A percentile compares a stretch with the other conserved stretches of the same genome.
These are phyloP conservation scores for Venturia oleaginea DNA, from an alignment of 2,329 filamentous ascomycete species.

Conservation along the genomic window DNA sequence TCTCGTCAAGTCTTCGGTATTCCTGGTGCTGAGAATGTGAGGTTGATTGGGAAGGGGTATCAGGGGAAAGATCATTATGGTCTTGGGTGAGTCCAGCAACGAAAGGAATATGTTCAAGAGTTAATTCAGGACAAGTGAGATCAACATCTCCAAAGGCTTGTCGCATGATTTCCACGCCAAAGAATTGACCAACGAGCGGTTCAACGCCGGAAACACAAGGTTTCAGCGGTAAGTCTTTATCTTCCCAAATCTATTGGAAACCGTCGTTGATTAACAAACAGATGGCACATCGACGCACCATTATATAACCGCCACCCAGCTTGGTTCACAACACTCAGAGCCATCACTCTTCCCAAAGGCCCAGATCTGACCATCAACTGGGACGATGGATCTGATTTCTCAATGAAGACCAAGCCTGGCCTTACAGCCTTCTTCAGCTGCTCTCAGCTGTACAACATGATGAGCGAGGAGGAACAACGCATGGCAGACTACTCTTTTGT, in stretches of 20 bases:
- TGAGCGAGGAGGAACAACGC: slow-evolving; percentile 33
- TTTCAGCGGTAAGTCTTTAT: slow-evolving; percentile 23
- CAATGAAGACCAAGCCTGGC: slow-evolving; percentile 35
- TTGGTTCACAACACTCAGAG: slow-evolving; percentile 35
- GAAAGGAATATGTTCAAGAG: no score
- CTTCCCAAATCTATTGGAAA: background rate
- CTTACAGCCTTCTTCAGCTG: slow-evolving; percentile 38
- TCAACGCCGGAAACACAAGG: slow-evolving; percentile 33
- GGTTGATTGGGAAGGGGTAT: slow-evolving; percentile 37
- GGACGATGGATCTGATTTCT: slow-evolving; percentile 35
- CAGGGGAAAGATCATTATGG: slow-evolving; percentile 38
- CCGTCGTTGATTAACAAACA: slow-evolving; percentile 18
- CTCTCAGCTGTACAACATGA: slow-evolving; percentile 33
- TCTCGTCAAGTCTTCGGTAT: slow-evolving; percentile 19
- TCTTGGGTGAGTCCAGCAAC: slow-evolving; percentile 19
- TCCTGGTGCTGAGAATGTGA: slow-evolving; percentile 36
- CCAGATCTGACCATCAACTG: slow-evolving; percentile 32
- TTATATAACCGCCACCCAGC: slow-evolving; percentile 35
- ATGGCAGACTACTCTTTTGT: slow-evolving; percentile 38
- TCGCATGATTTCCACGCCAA: slow-evolving; percentile 32
- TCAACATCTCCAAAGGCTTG: slow-evolving; percentile 23
- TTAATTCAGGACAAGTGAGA: slow-evolving; percentile 19
- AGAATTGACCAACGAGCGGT: slow-evolving; percentile 38
- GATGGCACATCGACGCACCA: slow-evolving; percentile 42
- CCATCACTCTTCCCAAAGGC: slow-evolving; percentile 29